Base-by-base conservation (phyloP, 2,329 filamentous ascomycete genomes). In the Raffaelea ambrosiae region DNA sequence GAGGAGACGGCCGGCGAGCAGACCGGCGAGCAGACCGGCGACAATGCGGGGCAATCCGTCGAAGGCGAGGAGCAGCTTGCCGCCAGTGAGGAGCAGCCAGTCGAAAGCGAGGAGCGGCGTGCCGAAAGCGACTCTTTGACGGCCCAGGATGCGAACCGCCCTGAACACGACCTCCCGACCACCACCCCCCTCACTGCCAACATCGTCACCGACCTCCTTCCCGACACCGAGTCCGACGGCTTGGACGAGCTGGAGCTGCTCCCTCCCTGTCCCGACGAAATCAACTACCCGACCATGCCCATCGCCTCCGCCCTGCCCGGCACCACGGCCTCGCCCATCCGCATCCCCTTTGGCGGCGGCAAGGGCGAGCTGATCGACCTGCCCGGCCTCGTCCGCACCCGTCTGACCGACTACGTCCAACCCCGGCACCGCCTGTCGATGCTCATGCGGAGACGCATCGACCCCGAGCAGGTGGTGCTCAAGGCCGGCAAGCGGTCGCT, bases 271-370 rank as follows among this genome's bases (percentile, higher is more conserved):
- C 87, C 83, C 51, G 69, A 72, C 4, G 88, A 89, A 58, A 81
- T 77, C 3, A 74, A 83, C 44, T 97, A 83, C 58, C 91, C 91
- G 5, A 71, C 80, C 16, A 90, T 97, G 77, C 91, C 91, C 1
- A 67, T 94, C 11, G 85, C 95, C 2, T 95, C 89, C 1, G 77
- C 86, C 4, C 73, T 96, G 3, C 88, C 93, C 0, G 93, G 94
- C 10, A 98, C 93, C 0, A 98, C 93, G 1, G 93, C 90, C 2
- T 95, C 89, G 0, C 93, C 93, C 0, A 97, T 98, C 56, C 84
- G 93, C 23, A 81, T 97, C 18, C 88, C 89, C 1, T 98, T 93
- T 60, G 90, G 90, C 41, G 81, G 80, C 51, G 85, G 86, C 21
- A 85, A 81, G 58, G 93, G 93, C 48, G 94, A 98, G 63, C 73